Conservation (phyloP, 768 basidiomycete species). For the Mycena epipterygia region DNA sequence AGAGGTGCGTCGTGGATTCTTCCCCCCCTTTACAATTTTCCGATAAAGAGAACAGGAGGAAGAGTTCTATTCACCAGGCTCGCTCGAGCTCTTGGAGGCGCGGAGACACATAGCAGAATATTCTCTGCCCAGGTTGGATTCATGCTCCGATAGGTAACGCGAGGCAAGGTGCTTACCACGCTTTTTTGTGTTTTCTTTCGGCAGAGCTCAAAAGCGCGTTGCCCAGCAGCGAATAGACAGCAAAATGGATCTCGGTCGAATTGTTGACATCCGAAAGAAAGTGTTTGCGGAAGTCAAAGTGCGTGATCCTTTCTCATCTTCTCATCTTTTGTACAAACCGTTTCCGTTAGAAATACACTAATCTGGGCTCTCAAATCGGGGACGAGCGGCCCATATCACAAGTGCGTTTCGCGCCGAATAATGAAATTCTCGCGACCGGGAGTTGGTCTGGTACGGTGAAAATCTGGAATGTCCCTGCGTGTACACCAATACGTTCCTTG, state of each 20-base stretch:
- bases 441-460: conserved; percentile 98
- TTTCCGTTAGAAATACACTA: conserved; percentile 79
- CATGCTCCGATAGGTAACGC: conserved; percentile 65
- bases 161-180: conserved; percentile 84
- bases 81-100: conserved; percentile 87
- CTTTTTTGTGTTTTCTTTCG: conserved; percentile 57
- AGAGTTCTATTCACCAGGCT: conserved; percentile 96
- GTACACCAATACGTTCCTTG: conserved; percentile 81
- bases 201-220: conserved; percentile 96
- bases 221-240: conserved; percentile 94
- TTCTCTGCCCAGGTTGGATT: conserved; percentile 94
- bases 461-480: conserved; percentile 95
- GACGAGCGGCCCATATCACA: conserved; percentile 95
- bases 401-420: conserved; percentile 95
- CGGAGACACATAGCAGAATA: conserved; percentile 91
- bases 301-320: conserved; percentile 36
- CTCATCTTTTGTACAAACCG: not conserved
- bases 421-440: conserved; percentile 88
- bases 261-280: conserved; percentile 94
- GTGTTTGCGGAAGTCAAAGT: conserved; percentile 94
- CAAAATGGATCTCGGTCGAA: conserved; percentile 85
- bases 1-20: conserved; percentile 62
- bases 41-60: conserved; percentile 69
- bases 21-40: not conserved
- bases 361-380: conserved; percentile 97